Evolutionary conservation across 768 basidiomycete species (phyloP).

Genomic region (Butyriboletus loyo): DNA sequence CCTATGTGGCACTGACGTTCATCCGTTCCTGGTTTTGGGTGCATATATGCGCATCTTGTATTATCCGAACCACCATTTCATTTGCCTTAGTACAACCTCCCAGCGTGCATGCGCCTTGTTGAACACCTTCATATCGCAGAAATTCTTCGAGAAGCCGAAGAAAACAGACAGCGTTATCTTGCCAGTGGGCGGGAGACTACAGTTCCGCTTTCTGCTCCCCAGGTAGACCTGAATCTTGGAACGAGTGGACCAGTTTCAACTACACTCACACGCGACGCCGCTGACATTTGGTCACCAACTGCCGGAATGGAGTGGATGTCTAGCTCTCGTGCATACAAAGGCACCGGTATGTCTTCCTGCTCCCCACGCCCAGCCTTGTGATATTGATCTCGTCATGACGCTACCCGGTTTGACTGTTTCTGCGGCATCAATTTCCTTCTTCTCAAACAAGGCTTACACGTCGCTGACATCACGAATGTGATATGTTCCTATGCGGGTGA

Average conservation of each 20-base stretch:
- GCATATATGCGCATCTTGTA: constrained; percentile 12
- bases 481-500: constrained; percentile 19
- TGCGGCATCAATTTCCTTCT: background rate
- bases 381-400: background rate
- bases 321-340: background rate
- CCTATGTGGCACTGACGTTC: background rate
- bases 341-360: constrained; percentile 5
- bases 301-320: background rate
- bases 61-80: background rate
- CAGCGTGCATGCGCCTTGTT: constrained; percentile 69
- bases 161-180: constrained; percentile 41
- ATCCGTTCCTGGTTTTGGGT: background rate
- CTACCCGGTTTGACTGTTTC: background rate
- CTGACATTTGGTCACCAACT: background rate
- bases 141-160: constrained; percentile 63
- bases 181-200: constrained; percentile 25
- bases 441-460: constrained; percentile 18
- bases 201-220: background rate
- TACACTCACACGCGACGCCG: background rate
- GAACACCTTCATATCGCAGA: constrained; percentile 72
- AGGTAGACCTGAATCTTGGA: background rate
- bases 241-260: too few relatives aligned
- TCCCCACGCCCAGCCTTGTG: background rate
- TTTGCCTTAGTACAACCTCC: constrained; percentile 59
- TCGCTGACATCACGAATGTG: constrained; percentile 19